Percentiles rank a stretch among this genome's conserved stretches.
Conservation (phyloP, 345 rosid genomes). For the Erodium maritimum region DNA sequence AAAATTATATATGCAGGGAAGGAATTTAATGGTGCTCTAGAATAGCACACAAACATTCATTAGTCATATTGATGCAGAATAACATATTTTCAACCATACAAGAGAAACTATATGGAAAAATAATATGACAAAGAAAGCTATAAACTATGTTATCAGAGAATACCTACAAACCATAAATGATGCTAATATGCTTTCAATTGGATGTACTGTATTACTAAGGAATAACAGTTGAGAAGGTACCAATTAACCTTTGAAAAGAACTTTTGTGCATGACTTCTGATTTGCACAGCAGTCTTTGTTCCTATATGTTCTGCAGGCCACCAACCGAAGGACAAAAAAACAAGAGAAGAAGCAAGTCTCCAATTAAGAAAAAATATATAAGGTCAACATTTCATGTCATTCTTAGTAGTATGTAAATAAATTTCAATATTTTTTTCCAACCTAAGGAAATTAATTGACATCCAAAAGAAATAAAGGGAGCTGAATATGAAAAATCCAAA, state of each 20-base stretch:
- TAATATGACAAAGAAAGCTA: background rate
- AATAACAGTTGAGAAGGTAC: background rate
- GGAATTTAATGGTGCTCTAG: background rate
- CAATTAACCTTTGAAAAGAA: constrained; percentile 7
- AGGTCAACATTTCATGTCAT: constrained; percentile 15
- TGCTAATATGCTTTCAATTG: background rate
- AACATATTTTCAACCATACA: background rate
- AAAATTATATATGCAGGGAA: background rate
- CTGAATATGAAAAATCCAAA: background rate
- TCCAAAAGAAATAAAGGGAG: background rate
- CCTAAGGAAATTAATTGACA: background rate
- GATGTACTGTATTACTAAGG: background rate
- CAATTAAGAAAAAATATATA: constrained; percentile 28
- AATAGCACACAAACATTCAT: background rate
- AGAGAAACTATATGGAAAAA: background rate
- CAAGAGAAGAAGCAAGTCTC: constrained; percentile 19
- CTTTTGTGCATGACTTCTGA: constrained; percentile 11
- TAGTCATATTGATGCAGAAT: background rate
- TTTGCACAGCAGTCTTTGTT: constrained; percentile 10
- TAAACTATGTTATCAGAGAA: background rate
- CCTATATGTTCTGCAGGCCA: constrained; percentile 12
- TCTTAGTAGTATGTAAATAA: constrained; percentile 5
- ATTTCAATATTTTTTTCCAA: background rate
- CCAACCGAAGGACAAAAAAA: constrained; percentile 18
- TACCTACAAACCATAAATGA: background rate